Conservation (phyloP, 345 rosid species). For the Cochlearia excelsa region DNA sequence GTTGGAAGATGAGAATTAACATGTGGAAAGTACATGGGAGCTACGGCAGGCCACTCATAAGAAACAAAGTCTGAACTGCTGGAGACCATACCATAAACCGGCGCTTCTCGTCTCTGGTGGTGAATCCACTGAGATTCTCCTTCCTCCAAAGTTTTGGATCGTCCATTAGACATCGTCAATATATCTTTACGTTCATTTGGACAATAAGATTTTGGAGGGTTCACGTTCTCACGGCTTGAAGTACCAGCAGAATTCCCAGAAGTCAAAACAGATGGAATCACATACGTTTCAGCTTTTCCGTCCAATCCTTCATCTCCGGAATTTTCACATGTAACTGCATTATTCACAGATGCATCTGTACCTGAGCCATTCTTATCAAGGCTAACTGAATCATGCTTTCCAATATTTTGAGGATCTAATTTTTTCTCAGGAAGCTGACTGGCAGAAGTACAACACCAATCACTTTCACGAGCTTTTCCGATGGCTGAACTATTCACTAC, state of each 20-base stretch:
- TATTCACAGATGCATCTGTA: conserved; percentile 27
- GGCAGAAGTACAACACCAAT: conserved; percentile 36
- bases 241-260: conserved; percentile 29
- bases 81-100: conserved; percentile 35
- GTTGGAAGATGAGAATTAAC: conserved; percentile 72
- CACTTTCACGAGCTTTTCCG: conserved; percentile 25
- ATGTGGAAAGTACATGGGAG: conserved; percentile 69
- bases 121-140: conserved; percentile 40
- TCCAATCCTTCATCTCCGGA: conserved; percentile 32
- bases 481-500: conserved; percentile 31
- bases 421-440: conserved; percentile 41
- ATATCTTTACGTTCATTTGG: conserved; percentile 38
- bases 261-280: conserved; percentile 31
- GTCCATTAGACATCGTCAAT: conserved; percentile 31
- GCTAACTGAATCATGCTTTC: conserved; percentile 37
- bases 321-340: conserved; percentile 30
- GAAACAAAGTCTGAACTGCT: conserved; percentile 58
- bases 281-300: conserved; percentile 33
- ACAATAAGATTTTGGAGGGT: conserved; percentile 32
- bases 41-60: conserved; percentile 82
- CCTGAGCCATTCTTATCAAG: conserved; percentile 30
- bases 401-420: conserved; percentile 30
- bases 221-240: conserved; percentile 36
- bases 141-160: conserved; percentile 35
- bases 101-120: conserved; percentile 39